Percentiles rank a stretch among this genome's conserved stretches.
Conservation (phyloP, 1,284 basidiomycete genomes). For the Ustilago bromivora region DNA sequence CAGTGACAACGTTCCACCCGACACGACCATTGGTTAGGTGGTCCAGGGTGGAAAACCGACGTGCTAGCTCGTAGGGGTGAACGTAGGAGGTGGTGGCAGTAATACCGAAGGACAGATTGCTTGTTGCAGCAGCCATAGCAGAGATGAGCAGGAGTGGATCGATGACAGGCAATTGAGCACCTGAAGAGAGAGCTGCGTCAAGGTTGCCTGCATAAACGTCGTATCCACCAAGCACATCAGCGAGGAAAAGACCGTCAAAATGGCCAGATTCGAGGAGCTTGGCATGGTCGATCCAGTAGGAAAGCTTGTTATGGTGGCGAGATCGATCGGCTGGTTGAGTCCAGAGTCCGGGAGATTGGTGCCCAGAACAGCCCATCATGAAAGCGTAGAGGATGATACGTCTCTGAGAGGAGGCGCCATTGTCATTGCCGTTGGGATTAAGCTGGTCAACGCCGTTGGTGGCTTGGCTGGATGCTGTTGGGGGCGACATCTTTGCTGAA, state of each 20-base stretch:
- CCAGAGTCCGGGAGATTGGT: constrained; percentile 62
- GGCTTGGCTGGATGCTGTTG: constrained; percentile 20
- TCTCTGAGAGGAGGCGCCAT: constrained; percentile 1
- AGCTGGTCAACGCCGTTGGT: constrained; percentile 14
- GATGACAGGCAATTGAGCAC: constrained; percentile 65
- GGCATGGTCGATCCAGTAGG: constrained; percentile 63
- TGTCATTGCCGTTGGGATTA: constrained; percentile 5
- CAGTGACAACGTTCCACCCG: constrained; percentile 70
- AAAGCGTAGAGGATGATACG: constrained; percentile 57
- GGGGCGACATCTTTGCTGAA: constrained; percentile 20
- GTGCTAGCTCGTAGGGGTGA: constrained; percentile 68
- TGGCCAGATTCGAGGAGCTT: constrained; percentile 59
- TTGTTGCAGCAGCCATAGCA: constrained; percentile 62
- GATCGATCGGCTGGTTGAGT: constrained; percentile 56
- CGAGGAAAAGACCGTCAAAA: constrained; percentile 65
- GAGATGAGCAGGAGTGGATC: constrained; percentile 60
- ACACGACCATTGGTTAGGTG: constrained; percentile 70
- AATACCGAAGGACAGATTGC: constrained; percentile 62
- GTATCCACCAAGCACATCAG: constrained; percentile 66
- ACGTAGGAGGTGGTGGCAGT: constrained; percentile 66
- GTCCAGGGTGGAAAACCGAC: constrained; percentile 69
- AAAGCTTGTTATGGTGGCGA: constrained; percentile 58
- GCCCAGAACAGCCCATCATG: constrained; percentile 63
- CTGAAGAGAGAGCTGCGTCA: constrained; percentile 57
- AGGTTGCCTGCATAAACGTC: constrained; percentile 58